phyloP scores from a whole-genome alignment of 2,329 filamentous ascomycete species.

The Beauveria bassiana region DNA sequence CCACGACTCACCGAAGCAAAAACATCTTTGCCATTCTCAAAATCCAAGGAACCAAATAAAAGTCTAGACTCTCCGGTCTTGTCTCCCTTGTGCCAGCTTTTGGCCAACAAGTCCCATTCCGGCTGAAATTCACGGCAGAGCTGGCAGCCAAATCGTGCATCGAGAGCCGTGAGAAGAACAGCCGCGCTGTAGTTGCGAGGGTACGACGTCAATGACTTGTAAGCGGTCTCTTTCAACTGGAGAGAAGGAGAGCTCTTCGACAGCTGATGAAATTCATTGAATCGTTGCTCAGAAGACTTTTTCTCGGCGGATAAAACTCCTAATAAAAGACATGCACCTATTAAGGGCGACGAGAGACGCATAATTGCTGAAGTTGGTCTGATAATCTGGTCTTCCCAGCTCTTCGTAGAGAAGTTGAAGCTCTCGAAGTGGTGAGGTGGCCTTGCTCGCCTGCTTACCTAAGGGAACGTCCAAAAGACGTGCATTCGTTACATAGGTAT shows the following conservation, averaged over 20 bases:
- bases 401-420: background rate
- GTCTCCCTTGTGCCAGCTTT: conserved; percentile 82
- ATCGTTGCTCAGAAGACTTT: conserved; percentile 57
- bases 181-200: conserved; percentile 80
- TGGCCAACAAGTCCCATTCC: conserved; percentile 82
- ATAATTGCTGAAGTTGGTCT: conserved; percentile 41
- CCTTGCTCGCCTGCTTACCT: conserved; percentile 9
- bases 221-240: conserved; percentile 70
- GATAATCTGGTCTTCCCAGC: background rate
- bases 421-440: conserved; percentile 5
- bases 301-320: conserved; percentile 55
- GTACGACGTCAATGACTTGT: conserved; percentile 64
- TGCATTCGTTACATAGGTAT: background rate
- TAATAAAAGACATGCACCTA: conserved; percentile 55
- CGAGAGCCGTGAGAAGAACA: conserved; percentile 80
- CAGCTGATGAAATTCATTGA: conserved; percentile 62
- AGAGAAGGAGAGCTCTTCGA: conserved; percentile 58
- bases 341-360: conserved; percentile 58
- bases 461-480: background rate
- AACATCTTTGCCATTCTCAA: conserved; percentile 70
- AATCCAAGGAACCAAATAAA: conserved; percentile 81
- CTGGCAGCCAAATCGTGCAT: conserved; percentile 73
- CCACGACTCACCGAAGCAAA: conserved; percentile 68
- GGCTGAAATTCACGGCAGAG: conserved; percentile 88
- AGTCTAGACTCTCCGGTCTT: conserved; percentile 64